These are phyloP conservation scores for Aspergillus clavatus DNA, from an alignment of 2,329 filamentous ascomycete genomes.

Conservation along the genomic window DNA sequence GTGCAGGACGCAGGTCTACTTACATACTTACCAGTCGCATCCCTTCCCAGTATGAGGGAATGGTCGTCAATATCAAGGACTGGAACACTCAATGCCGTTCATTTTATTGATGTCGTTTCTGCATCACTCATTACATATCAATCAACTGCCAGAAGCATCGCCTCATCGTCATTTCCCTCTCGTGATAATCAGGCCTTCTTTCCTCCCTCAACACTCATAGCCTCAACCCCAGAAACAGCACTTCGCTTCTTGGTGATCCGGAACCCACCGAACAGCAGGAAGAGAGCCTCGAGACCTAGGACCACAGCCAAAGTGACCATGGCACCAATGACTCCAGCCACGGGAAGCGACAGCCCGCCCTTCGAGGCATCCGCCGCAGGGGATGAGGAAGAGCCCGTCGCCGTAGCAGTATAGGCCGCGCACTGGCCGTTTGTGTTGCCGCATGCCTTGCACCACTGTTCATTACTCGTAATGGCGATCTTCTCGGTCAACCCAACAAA, in stretches of 20 bases:
- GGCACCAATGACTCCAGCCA: conserved; percentile 77
- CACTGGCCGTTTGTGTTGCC: conserved; percentile 67
- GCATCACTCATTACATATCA: background rate
- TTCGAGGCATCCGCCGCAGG: conserved; percentile 17
- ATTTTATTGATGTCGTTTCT: too few relatives aligned
- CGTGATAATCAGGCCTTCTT: conserved; percentile 13
- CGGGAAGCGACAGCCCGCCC: conserved; percentile 58
- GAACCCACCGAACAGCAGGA: conserved; percentile 54
- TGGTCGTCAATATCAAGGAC: too few relatives aligned
- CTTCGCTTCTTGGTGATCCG: conserved; percentile 53
- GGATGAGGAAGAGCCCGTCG: conserved; percentile 22
- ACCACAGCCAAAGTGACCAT: conserved; percentile 63
- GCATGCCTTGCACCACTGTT: conserved; percentile 70
- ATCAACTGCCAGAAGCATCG: background rate
- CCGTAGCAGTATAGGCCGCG: conserved; percentile 42
- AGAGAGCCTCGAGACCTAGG: conserved; percentile 51
- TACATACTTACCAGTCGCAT: too few relatives aligned
- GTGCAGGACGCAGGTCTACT: too few relatives aligned
- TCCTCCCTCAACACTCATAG: conserved; percentile 14
- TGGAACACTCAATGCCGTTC: too few relatives aligned
- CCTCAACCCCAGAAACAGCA: conserved; percentile 8
- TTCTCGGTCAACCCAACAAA: conserved; percentile 61
- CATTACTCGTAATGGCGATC: conserved; percentile 61
- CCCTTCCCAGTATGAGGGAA: too few relatives aligned
- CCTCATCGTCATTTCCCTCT: too few relatives aligned